Base-by-base conservation (phyloP, 495 filamentous ascomycete species). In the Aspergillus olivimuriae region DNA sequence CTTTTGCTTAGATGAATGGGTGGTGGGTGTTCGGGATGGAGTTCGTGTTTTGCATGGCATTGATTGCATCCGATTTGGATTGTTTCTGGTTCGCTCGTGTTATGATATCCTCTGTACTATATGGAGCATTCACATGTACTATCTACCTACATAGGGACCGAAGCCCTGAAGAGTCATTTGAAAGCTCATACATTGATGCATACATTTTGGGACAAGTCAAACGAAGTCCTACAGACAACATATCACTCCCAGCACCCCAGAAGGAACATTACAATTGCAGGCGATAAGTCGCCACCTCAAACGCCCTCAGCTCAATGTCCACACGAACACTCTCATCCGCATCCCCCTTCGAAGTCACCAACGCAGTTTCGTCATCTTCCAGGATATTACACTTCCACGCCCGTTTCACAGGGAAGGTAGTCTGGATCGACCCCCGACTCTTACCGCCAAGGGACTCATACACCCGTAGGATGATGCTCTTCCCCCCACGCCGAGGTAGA, bases 371-470 rank as follows among this genome's bases (percentile, higher is more conserved):
- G 63, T 80, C 70, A 55, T 83, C 78, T 52, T 81, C 72, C 39
- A 85, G 57, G 30, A 75, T 41, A 65, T 96, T 96, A 17, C 80
- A 83, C 72, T 86, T 94, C 68, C 69, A 85, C 2, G 83, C 89
- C 50, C 74, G 80, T 70, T 78, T 81, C 6, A 96, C 82, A 21
- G 75, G 70, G 61, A 91, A 72, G 6, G 61, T 68, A 4, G 82
- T 84, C 30, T 67, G 62, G 43, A 95, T 74, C 3, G 63, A 74
- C 0, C 81, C 90, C 33, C 79, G 76, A 34, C 78, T 77, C 55
- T 77, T 78, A 3, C 91, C 92, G 28, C 92, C 92, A n/a, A 98
- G 71, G 48, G 84, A 86, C 59, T 98, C 92, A 56, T 94, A 98
- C 9, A 95, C 68, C 2, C 92, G 76, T 31, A 95, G 21, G 39